Percentiles rank a stretch among this genome's conserved stretches.
Conservation (phyloP, 75 land plant genomes). For the Sequoiadendron giganteum region DNA sequence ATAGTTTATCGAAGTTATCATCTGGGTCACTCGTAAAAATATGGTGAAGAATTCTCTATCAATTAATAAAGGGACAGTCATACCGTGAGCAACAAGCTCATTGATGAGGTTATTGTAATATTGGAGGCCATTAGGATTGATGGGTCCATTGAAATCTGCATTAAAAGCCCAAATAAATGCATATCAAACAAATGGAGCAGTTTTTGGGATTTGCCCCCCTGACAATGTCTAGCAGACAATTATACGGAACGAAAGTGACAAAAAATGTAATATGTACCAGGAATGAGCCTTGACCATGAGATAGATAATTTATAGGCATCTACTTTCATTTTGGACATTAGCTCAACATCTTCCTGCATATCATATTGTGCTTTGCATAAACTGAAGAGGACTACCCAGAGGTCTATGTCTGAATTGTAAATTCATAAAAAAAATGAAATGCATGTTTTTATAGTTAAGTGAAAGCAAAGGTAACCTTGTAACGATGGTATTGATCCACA, state of each 20-base stretch:
- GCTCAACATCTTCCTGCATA: conserved; percentile 46
- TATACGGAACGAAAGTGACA: no score
- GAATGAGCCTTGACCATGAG: conserved; percentile 54
- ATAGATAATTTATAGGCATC: conserved; percentile 59
- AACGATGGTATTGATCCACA: conserved; percentile 55
- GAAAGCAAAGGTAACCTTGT: conserved; percentile 37
- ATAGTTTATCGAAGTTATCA: background rate
- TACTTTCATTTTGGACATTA: conserved; percentile 36
- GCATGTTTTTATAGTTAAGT: no score
- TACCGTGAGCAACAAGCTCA: conserved; percentile 20
- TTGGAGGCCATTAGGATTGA: conserved; percentile 22
- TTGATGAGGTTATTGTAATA: conserved; percentile 39
- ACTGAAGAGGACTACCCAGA: no score
- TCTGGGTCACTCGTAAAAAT: background rate
- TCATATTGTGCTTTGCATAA: conserved; percentile 2
- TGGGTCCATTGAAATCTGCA: conserved; percentile 23
- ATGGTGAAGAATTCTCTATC: background rate
- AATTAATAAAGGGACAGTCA: no score
- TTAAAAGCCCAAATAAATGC: no score
- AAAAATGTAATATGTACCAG: conserved; percentile 20
- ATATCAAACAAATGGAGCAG: no score
- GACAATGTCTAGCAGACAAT: no score
- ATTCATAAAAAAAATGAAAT: no score
- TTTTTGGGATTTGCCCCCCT: no score
- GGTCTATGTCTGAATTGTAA: no score